These are phyloP conservation scores for Urtica urens DNA, from an alignment of 306 rosid species.

Conservation along the genomic window DNA sequence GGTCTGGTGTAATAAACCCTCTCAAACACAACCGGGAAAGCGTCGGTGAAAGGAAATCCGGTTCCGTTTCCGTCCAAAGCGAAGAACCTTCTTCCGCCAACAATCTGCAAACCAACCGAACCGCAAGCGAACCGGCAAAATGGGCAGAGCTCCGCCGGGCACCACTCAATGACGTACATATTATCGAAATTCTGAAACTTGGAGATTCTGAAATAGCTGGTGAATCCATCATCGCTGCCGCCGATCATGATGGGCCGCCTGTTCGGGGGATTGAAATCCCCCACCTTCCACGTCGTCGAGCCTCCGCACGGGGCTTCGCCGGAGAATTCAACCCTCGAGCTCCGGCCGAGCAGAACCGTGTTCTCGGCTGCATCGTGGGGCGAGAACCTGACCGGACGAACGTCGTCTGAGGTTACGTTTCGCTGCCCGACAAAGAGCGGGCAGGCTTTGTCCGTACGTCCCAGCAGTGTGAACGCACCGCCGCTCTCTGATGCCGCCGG, in stretches of 20 bases:
- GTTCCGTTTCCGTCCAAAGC: not conserved
- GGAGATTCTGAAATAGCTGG: slow-evolving; percentile 15
- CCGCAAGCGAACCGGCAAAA: slow-evolving; percentile 1
- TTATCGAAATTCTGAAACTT: not conserved
- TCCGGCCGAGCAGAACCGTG: slow-evolving; percentile 18
- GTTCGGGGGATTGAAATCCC: not conserved
- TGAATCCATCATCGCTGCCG: not conserved
- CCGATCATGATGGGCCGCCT: slow-evolving; percentile 36
- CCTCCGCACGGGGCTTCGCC: slow-evolving; percentile 17
- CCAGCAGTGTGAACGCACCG: slow-evolving; percentile 28
- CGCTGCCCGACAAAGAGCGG: slow-evolving; percentile 37
- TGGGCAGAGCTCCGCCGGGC: slow-evolving; percentile 7
- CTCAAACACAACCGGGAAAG: slow-evolving; percentile 6
- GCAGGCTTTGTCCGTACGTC: slow-evolving; percentile 19
- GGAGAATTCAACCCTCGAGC: slow-evolving; percentile 28
- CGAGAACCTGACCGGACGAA: slow-evolving; percentile 23
- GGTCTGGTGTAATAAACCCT: not conserved
- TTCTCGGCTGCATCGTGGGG: slow-evolving; percentile 27
- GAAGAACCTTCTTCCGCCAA: slow-evolving; percentile 2
- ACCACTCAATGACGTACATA: slow-evolving; percentile 6
- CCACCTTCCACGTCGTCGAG: slow-evolving; percentile 34
- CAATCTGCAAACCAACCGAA: not conserved
- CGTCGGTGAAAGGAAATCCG: too few species aligned
- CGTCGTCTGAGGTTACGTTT: slow-evolving; percentile 14
- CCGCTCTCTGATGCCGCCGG: slow-evolving; percentile 41